Evolutionary conservation across 2,329 filamentous ascomycete species (phyloP).

Genomic region (Fusarium pininemorale): DNA sequence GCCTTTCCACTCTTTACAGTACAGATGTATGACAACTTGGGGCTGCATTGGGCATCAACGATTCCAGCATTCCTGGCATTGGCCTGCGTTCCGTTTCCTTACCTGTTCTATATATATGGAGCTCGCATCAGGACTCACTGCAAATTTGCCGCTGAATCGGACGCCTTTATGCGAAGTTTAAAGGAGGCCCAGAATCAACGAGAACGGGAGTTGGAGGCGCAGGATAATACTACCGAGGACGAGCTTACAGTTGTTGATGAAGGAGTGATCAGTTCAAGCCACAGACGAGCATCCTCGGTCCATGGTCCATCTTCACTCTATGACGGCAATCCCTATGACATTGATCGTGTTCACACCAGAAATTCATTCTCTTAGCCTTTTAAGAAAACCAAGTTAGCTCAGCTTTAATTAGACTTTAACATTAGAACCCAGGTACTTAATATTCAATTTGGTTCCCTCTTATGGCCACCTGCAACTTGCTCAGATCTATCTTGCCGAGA

Average conservation of each 20-base stretch:
- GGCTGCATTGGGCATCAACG: neutral
- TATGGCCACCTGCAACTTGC: rapidly evolving
- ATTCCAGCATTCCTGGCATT: neutral
- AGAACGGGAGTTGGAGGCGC: neutral
- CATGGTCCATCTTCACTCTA: neutral
- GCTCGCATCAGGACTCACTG: neutral
- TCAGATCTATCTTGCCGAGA: neutral
- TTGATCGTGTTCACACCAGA: neutral
- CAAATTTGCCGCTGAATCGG: neutral
- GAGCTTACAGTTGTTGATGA: neutral
- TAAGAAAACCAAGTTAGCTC: no score
- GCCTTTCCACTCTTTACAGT: neutral
- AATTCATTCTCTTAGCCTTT: neutral
- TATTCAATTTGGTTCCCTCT: neutral
- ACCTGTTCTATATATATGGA: neutral
- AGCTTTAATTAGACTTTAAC: no score
- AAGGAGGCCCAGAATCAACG: neutral
- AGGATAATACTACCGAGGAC: neutral
- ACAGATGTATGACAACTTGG: neutral
- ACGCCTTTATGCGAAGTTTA: neutral
- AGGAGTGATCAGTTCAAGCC: neutral
- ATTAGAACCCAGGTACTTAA: neutral
- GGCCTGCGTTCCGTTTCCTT: neutral
- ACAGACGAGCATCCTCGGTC: neutral
- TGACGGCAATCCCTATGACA: neutral